phyloP scores from a whole-genome alignment of 305 asterid species.

The Ilex paraguariensis region DNA sequence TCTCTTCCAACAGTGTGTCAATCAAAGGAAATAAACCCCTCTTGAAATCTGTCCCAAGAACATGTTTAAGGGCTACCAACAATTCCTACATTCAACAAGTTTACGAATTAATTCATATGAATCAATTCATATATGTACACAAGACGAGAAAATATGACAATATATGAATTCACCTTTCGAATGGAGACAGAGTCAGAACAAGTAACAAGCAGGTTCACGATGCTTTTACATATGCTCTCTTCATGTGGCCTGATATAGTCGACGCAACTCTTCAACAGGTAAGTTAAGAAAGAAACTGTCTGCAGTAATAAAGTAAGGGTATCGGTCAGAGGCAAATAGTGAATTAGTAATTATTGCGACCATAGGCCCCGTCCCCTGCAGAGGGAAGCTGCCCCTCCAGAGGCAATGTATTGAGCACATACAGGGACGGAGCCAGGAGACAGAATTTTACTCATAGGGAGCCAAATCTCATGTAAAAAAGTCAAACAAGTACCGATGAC shows the following conservation, averaged over 20 bases:
- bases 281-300: slow-evolving; percentile 98
- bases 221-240: slow-evolving; percentile 98
- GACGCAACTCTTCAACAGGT: slow-evolving; percentile 89
- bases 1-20: slow-evolving; percentile 96
- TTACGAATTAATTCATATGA: slow-evolving; percentile 19
- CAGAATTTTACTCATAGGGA: too few relatives aligned
- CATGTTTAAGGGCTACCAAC: slow-evolving; percentile 97
- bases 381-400: too few relatives aligned
- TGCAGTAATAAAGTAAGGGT: slow-evolving; percentile 31
- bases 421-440: too few relatives aligned
- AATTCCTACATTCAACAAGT: slow-evolving; percentile 62
- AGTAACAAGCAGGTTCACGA: slow-evolving; percentile 95
- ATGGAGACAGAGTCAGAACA: slow-evolving; percentile 97
- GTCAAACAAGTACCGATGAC: too few relatives aligned
- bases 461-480: too few relatives aligned
- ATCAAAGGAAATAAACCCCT: slow-evolving; percentile 95
- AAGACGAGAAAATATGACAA: not conserved
- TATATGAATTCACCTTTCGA: slow-evolving; percentile 55
- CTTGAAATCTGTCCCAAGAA: slow-evolving; percentile 96
- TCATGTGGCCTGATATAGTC: slow-evolving; percentile 95
- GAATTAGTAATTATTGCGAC: too few relatives aligned
- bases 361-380: too few relatives aligned
- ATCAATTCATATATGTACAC: slow-evolving; percentile 18
- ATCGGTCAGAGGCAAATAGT: slow-evolving; percentile 9
- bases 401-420: too few relatives aligned